phyloP scores from a whole-genome alignment of 164 flowering plant species.

The Chloranthus sessilifolius region DNA sequence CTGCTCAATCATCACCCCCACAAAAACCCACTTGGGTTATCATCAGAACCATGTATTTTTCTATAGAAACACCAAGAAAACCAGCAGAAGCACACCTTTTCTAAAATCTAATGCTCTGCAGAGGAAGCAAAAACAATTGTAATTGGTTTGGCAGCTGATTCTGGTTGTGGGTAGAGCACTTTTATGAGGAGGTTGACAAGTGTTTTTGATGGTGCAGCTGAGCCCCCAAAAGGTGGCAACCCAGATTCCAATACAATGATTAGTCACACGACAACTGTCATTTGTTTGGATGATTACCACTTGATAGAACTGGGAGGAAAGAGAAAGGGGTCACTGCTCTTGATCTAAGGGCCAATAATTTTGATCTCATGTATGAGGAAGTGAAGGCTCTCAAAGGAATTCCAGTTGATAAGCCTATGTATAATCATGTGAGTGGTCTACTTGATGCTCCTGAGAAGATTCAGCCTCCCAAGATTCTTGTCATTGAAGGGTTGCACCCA shows the following conservation, averaged over 20 bases:
- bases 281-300: constrained; percentile 80
- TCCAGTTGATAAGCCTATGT: constrained; percentile 72
- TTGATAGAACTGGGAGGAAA: constrained; percentile 77
- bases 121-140: constrained; percentile 47
- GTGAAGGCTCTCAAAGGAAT: constrained; percentile 69
- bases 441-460: constrained; percentile 74
- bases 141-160: constrained; percentile 84
- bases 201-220: constrained; percentile 82
- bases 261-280: constrained; percentile 76
- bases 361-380: constrained; percentile 83
- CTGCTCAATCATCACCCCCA: constrained; percentile 42
- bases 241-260: constrained; percentile 87
- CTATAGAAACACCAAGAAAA: constrained; percentile 29
- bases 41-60: constrained; percentile 33
- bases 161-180: constrained; percentile 86
- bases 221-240: constrained; percentile 83
- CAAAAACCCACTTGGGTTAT: constrained; percentile 42
- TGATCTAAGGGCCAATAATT: constrained; percentile 76
- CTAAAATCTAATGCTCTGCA: constrained; percentile 46
- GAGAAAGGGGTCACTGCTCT: constrained; percentile 85
- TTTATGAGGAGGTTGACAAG: constrained; percentile 85
- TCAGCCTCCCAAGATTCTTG: constrained; percentile 75
- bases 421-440: constrained; percentile 74
- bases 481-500: constrained; percentile 86
- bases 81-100: constrained; percentile 14